Conservation (phyloP, 768 basidiomycete genomes). For the Tricholoma sp. region DNA sequence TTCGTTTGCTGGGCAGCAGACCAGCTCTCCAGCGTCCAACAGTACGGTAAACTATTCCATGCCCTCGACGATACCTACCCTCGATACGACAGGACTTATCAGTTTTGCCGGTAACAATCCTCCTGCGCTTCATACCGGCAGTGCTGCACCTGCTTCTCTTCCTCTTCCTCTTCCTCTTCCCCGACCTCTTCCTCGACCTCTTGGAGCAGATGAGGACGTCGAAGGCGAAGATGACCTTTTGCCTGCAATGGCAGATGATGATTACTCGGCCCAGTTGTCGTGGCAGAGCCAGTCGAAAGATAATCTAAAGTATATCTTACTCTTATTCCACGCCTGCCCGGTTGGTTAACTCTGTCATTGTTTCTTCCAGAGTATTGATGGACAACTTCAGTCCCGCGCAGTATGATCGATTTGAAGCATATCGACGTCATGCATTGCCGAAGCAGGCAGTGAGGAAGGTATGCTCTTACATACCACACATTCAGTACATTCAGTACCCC, state of each 20-base stretch:
- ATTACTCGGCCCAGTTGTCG: slow-evolving; percentile 77
- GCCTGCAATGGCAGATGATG: slow-evolving; percentile 86
- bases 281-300: slow-evolving; percentile 88
- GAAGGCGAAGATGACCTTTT: slow-evolving; percentile 77
- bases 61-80: slow-evolving; percentile 6
- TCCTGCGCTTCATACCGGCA: slow-evolving; percentile 10
- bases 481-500: not conserved
- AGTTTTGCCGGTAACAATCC: slow-evolving; percentile 13
- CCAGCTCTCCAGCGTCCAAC: not conserved
- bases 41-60: slow-evolving; percentile 5
- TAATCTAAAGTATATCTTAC: slow-evolving; percentile 61
- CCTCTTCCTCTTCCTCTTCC: slow-evolving; percentile 3
- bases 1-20: not conserved
- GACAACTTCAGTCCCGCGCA: slow-evolving; percentile 81
- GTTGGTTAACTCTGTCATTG: not conserved
- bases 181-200: slow-evolving; percentile 4
- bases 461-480: slow-evolving; percentile 5
- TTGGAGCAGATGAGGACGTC: slow-evolving; percentile 45
- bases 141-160: slow-evolving; percentile 4
- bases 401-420: slow-evolving; percentile 87
- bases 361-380: slow-evolving; percentile 70
- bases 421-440: slow-evolving; percentile 75
- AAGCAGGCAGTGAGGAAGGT: slow-evolving; percentile 83
- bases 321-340: not conserved
- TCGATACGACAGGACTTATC: slow-evolving; percentile 18